Percentiles rank a stretch among this genome's conserved stretches.
phyloP scores from a whole-genome alignment of 2,329 filamentous ascomycete species.

The Trichothecium sympodiale region DNA sequence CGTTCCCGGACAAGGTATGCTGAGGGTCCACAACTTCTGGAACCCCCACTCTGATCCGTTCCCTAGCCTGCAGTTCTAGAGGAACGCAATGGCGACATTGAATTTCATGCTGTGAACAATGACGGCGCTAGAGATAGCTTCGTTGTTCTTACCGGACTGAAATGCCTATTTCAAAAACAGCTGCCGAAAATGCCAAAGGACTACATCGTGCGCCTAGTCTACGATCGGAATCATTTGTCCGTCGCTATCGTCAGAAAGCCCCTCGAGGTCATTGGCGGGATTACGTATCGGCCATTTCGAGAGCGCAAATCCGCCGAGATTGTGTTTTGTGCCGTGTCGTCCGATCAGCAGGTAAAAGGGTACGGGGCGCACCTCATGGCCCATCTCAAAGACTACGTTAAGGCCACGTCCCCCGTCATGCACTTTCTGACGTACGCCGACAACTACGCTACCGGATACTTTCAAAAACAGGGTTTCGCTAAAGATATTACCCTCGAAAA shows the following conservation, averaged over 20 bases:
- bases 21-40: background rate
- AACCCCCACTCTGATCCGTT: background rate
- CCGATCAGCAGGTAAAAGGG: constrained; percentile 96
- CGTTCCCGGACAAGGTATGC: constrained; percentile 77
- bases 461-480: constrained; percentile 98
- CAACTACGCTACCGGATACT: constrained; percentile 98
- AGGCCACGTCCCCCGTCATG: constrained; percentile 93
- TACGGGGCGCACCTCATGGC: constrained; percentile 98
- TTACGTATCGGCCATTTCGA: constrained; percentile 92
- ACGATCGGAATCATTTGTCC: constrained; percentile 89
- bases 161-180: constrained; percentile 98
- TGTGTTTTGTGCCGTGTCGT: constrained; percentile 95
- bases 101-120: constrained; percentile 97
- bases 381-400: constrained; percentile 95
- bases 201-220: constrained; percentile 94
- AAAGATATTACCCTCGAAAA: constrained; percentile 93
- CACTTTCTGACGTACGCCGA: constrained; percentile 98
- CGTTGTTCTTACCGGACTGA: constrained; percentile 89
- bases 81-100: constrained; percentile 87
- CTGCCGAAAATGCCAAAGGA: constrained; percentile 99
- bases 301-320: constrained; percentile 92
- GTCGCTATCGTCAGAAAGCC: constrained; percentile 98
- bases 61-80: constrained; percentile 74
- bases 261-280: constrained; percentile 85
- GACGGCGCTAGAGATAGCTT: constrained; percentile 78